These are phyloP conservation scores for Aspergillus ochraceoroseus DNA, from an alignment of 2,329 filamentous ascomycete genomes.

Conservation along the genomic window DNA sequence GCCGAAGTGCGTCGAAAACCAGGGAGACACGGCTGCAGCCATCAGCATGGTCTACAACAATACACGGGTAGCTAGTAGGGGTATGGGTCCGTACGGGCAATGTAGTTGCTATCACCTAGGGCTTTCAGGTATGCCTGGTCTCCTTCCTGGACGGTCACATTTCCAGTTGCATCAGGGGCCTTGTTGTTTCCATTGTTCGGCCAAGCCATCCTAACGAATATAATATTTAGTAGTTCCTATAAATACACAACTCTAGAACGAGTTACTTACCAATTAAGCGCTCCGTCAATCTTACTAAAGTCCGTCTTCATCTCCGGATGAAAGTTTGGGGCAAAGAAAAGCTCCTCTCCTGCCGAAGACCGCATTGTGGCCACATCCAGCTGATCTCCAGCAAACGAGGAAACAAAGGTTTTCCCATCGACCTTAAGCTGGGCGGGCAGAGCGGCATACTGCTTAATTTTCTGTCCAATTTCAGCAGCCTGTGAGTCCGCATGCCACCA, in stretches of 20 bases:
- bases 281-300: slow-evolving; percentile 39
- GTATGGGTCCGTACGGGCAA: slow-evolving; percentile 40
- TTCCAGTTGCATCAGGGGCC: slow-evolving; percentile 42
- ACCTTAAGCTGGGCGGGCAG: slow-evolving; percentile 48
- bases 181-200: slow-evolving; percentile 46
- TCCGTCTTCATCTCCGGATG: slow-evolving; percentile 39
- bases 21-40: slow-evolving; percentile 41
- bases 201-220: slow-evolving; percentile 40
- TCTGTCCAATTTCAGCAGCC: slow-evolving; percentile 42
- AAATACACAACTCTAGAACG: too few relatives aligned
- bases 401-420: slow-evolving; percentile 50
- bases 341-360: slow-evolving; percentile 41
- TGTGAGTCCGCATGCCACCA: slow-evolving; percentile 39
- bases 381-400: slow-evolving; percentile 51
- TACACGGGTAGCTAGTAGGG: neutral
- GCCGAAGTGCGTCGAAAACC: slow-evolving; percentile 52
- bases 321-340: slow-evolving; percentile 52
- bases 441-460: slow-evolving; percentile 46
- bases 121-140: slow-evolving; percentile 36
- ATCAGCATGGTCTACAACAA: neutral
- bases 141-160: slow-evolving; percentile 40
- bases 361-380: slow-evolving; percentile 44
- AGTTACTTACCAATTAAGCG: slow-evolving; percentile 35
- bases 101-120: slow-evolving; percentile 44
- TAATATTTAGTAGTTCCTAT: too few relatives aligned